Percentiles rank a stretch among this genome's conserved stretches.
These are phyloP conservation scores for Thuidium tamariscinum DNA, from an alignment of 225 moss, liverwort and hornwort genomes.

Conservation along the genomic window DNA sequence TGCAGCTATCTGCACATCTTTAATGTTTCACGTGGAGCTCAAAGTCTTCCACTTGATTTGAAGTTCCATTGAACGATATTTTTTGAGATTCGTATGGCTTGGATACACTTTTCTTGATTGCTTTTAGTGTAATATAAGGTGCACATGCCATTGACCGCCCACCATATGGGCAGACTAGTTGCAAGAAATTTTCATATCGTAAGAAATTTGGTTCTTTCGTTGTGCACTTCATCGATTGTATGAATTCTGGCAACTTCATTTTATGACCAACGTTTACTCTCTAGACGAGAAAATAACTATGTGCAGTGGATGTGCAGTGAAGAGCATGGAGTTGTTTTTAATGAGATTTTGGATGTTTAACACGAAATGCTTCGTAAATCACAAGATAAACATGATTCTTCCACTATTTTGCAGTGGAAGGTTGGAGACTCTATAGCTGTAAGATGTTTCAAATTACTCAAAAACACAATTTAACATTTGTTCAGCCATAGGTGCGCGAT, in stretches of 20 bases:
- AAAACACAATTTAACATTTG: background rate
- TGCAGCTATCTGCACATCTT: background rate
- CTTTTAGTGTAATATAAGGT: background rate
- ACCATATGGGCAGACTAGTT: no score
- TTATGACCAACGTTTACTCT: background rate
- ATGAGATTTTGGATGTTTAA: background rate
- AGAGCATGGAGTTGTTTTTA: background rate
- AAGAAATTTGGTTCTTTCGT: background rate
- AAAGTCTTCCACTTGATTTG: background rate
- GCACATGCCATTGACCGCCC: background rate
- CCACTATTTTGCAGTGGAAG: background rate
- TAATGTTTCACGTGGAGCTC: background rate
- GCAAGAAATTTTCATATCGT: background rate
- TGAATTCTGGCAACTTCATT: background rate
- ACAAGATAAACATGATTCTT: background rate
- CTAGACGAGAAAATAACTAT: background rate
- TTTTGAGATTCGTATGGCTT: background rate
- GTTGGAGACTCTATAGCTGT: background rate
- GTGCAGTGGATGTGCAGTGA: background rate
- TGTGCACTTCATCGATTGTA: background rate
- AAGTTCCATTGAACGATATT: background rate
- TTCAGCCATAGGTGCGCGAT: background rate
- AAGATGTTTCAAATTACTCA: background rate
- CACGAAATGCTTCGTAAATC: background rate
- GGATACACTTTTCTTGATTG: background rate